Evolutionary conservation across 805 yeast species (phyloP).

Genomic region (Barnettozyma siamensis): DNA sequence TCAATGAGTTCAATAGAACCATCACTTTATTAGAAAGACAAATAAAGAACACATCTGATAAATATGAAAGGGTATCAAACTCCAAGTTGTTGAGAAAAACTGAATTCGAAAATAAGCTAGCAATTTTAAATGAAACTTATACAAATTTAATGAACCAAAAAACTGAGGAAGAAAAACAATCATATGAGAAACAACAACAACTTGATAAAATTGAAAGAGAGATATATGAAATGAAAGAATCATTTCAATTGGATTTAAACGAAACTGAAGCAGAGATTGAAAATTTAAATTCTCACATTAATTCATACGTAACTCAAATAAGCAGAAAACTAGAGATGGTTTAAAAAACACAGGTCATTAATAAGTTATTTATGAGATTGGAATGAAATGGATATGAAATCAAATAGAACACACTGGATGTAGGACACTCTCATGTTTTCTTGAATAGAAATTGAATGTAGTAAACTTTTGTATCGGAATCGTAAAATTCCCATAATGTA

Average conservation of each 20-base stretch:
- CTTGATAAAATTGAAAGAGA: conserved; percentile 34
- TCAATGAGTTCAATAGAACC: conserved; percentile 31
- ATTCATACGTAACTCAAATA: conserved; percentile 5
- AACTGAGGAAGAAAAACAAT: conserved; percentile 31
- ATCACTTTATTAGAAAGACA: conserved; percentile 35
- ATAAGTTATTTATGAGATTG: too few species aligned
- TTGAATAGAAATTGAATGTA: conserved; percentile 46
- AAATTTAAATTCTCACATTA: conserved; percentile 22
- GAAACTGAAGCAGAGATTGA: conserved; percentile 29
- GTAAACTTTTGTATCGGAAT: conserved; percentile 58
- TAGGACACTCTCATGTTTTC: too few species aligned
- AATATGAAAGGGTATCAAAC: conserved; percentile 30
- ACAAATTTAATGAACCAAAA: conserved; percentile 33
- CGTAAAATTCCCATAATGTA: conserved; percentile 67
- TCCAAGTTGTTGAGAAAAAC: conserved; percentile 32
- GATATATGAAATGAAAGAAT: conserved; percentile 27
- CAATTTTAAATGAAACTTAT: conserved; percentile 31
- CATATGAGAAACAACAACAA: conserved; percentile 30
- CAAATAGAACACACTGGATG: too few species aligned
- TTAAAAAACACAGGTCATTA: too few species aligned
- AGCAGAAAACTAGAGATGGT: conserved; percentile 3
- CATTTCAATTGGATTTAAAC: conserved; percentile 35
- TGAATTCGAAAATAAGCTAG: conserved; percentile 31
- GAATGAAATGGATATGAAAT: neutral
- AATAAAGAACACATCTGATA: conserved; percentile 35